Evolutionary conservation across 1,284 basidiomycete species (phyloP).

Genomic region (Rhodotorula mucilaginosa): DNA sequence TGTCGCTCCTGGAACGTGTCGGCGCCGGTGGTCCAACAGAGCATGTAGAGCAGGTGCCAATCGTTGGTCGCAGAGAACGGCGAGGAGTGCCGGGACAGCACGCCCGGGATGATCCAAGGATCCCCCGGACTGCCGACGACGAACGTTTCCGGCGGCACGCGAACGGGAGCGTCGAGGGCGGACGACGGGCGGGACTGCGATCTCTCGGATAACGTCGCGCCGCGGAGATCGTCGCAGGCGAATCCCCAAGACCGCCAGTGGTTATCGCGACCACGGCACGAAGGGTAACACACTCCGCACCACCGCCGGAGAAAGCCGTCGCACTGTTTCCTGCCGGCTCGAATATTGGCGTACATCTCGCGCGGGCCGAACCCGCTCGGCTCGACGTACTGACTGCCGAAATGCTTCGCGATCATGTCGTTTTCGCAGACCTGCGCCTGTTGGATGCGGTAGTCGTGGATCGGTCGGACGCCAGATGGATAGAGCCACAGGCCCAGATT

Average conservation of each 20-base stretch:
- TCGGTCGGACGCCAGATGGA: conserved; percentile 29
- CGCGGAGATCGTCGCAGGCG: conserved; percentile 37
- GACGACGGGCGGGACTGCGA: not conserved
- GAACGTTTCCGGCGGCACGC: conserved; percentile 6
- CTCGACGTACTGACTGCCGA: conserved; percentile 28
- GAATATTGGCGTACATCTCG: conserved; percentile 38
- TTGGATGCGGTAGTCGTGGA: conserved; percentile 40
- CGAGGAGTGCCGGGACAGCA: conserved; percentile 31
- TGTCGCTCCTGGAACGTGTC: conserved; percentile 37
- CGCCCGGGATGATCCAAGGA: conserved; percentile 38
- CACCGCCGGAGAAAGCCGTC: conserved; percentile 28
- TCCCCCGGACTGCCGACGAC: conserved; percentile 30
- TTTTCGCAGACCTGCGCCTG: conserved; percentile 39
- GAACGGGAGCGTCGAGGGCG: conserved; percentile 22
- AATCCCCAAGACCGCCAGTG: conserved; percentile 32
- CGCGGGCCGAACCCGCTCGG: conserved; percentile 19
- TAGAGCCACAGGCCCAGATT: conserved; percentile 37
- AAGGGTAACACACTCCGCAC: conserved; percentile 40
- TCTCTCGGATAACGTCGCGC: conserved; percentile 29
- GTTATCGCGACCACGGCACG: conserved; percentile 27
- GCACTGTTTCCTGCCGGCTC: conserved; percentile 28
- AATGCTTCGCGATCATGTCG: conserved; percentile 41
- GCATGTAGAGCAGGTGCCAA: conserved; percentile 37
- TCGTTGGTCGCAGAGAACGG: conserved; percentile 24
- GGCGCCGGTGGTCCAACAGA: conserved; percentile 27